Evolutionary conservation across 371 early-diverging fungal genomes (phyloP).

Genomic region (Circinella umbellata): DNA sequence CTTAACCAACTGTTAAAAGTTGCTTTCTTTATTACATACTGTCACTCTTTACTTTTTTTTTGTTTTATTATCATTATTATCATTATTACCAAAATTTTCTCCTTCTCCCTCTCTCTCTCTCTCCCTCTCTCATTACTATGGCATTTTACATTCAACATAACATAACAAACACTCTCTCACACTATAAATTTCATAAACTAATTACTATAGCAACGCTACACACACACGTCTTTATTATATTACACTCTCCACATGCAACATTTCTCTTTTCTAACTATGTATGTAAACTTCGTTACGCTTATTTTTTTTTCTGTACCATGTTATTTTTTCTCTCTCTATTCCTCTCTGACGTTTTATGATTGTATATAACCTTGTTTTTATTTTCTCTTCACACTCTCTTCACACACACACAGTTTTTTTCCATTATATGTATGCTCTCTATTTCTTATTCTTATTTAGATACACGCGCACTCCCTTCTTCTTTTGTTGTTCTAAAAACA

Average conservation of each 20-base stretch:
- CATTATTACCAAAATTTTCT: background rate
- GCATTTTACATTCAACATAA: no score
- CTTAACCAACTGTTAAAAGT: no score
- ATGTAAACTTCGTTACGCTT: background rate
- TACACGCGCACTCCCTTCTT: background rate
- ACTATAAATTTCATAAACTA: no score
- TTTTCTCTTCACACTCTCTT: background rate
- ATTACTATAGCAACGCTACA: background rate
- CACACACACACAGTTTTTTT: slow-evolving; percentile 6
- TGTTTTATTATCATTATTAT: background rate
- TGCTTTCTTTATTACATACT: background rate
- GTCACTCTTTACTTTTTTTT: background rate
- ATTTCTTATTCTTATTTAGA: background rate
- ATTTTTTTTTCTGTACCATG: slow-evolving; percentile 3
- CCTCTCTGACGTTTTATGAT: background rate
- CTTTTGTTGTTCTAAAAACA: background rate
- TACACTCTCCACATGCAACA: background rate
- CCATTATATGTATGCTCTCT: background rate
- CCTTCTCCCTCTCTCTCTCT: no score
- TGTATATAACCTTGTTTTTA: background rate
- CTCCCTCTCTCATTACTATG: no score
- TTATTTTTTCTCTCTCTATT: background rate
- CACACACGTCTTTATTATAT: background rate
- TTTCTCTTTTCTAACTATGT: slow-evolving; percentile 9
- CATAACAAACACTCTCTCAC: no score